A percentile compares a stretch with the other conserved stretches of the same genome.
Evolutionary conservation across 371 early-diverging fungal genomes (phyloP).

Genomic region (Mortierella sp.): DNA sequence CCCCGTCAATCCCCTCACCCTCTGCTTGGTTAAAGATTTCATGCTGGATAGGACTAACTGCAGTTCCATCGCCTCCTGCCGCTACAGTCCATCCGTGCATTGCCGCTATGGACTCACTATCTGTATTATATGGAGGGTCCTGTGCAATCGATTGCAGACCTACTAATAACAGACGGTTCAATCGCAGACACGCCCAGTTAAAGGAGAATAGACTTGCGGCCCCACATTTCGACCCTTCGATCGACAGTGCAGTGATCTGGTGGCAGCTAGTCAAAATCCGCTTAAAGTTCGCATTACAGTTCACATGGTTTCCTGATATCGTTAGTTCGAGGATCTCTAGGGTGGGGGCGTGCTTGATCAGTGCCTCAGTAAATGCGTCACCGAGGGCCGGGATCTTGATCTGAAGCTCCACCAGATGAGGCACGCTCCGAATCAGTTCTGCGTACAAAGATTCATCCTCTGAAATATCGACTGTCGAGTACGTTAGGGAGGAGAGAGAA

Average conservation of each 20-base stretch:
- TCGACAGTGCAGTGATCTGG: conserved; percentile 22
- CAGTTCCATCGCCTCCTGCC: not conserved
- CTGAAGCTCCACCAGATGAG: conserved; percentile 23
- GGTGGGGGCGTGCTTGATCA: conserved; percentile 13
- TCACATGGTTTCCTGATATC: conserved; percentile 8
- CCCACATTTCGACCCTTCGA: conserved; percentile 20
- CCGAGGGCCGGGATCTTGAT: conserved; percentile 27
- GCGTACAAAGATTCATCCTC: conserved; percentile 20
- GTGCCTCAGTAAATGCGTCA: conserved; percentile 21
- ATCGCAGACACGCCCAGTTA: conserved; percentile 19
- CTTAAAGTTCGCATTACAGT: conserved; percentile 1
- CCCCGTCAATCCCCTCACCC: not conserved
- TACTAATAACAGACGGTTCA: conserved; percentile 16
- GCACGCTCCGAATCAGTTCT: conserved; percentile 10
- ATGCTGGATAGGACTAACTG: not conserved
- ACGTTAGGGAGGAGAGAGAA: conserved; percentile 11
- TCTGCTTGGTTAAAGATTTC: not conserved
- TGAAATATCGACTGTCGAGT: conserved; percentile 18
- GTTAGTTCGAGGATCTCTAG: conserved; percentile 30
- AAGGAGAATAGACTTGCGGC: conserved; percentile 17
- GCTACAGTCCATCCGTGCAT: conserved; percentile 6
- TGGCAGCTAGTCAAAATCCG: conserved; percentile 23
- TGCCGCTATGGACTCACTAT: conserved; percentile 4
- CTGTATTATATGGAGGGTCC: not conserved
- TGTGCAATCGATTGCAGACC: conserved; percentile 3